Base-by-base conservation (phyloP, 768 basidiomycete species). In the Suillus occidentalis region DNA sequence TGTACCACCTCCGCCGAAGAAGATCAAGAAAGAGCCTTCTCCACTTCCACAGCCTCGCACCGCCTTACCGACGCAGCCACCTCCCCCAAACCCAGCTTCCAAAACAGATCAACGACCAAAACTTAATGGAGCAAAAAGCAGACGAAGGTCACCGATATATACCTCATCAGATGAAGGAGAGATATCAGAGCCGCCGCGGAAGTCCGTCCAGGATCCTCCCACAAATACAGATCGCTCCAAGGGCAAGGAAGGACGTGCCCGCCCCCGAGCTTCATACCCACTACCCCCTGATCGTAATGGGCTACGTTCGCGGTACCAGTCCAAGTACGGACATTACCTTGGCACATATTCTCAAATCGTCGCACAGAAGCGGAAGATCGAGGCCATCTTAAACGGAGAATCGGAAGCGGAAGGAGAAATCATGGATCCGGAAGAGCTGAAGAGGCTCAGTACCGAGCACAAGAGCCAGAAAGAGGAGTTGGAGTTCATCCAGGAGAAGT, bases 101-200 rank as follows among this genome's bases (percentile, higher is more conserved):
- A 59, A 59, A 42, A 8, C 12, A 59, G 58, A 59, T 18, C 58
- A 59, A 31, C 25, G 58, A 31, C 10, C 58, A 10, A 59, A 59
- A 59, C 25, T 13, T 18, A 59, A 52, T 2, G 57, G 49, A 42
- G 37, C 39, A 42, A 40, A 43, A 59, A 65, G 34, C 63, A 58
- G 18, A 60, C 64, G 34, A 87, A 85, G 62, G 62, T 68, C 22
- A 81, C 58, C 58, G 13, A 59, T 59, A 59, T 59, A 59, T 43
- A 59, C 58, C 18, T 59, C 58, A 6, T 59, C 58, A 16, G 58
- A 59, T 59, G 85, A 53, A 86, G 89, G 53, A 80, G 76, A 50
- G 85, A 87, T 3, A 87, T 87, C 1, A 83, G 87, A 60, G 89
- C 87, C 66, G 89, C 89, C 1, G 88, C 89, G 1, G 87, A 89